A percentile compares a stretch with the other conserved stretches of the same genome.
These are phyloP conservation scores for Lineolata rhizophorae DNA, from an alignment of 495 filamentous ascomycete genomes.

Conservation along the genomic window DNA sequence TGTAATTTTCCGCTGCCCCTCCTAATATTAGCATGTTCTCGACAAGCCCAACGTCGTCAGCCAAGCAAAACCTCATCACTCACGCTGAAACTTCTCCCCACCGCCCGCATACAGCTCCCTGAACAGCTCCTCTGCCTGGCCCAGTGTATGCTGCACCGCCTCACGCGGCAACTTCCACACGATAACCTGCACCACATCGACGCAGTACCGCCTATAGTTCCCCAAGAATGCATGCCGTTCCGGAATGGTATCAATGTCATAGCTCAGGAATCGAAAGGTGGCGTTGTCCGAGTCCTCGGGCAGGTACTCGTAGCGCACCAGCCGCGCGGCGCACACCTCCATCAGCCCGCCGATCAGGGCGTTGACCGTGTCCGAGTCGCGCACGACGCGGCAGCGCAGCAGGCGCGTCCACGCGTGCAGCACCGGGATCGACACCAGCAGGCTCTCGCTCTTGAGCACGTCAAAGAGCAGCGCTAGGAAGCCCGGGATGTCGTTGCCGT, in stretches of 20 bases:
- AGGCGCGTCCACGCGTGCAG: slow-evolving; percentile 78
- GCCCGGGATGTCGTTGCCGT: slow-evolving; percentile 42
- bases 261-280: slow-evolving; percentile 57
- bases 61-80: background rate
- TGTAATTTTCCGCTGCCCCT: slow-evolving; percentile 39
- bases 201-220: slow-evolving; percentile 82
- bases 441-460: slow-evolving; percentile 64
- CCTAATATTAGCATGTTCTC: no score
- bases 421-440: slow-evolving; percentile 79
- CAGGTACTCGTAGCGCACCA: slow-evolving; percentile 68
- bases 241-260: slow-evolving; percentile 87
- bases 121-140: slow-evolving; percentile 48
- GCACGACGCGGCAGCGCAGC: slow-evolving; percentile 40
- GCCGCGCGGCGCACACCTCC: slow-evolving; percentile 51
- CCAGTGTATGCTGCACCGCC: slow-evolving; percentile 67
- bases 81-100: background rate
- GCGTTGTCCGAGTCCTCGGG: slow-evolving; percentile 61
- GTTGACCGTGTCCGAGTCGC: slow-evolving; percentile 40
- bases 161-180: slow-evolving; percentile 60
- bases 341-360: slow-evolving; percentile 50
- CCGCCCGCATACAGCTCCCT: no score
- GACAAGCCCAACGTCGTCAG: no score
- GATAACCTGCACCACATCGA: slow-evolving; percentile 62
- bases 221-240: slow-evolving; percentile 94
- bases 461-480: slow-evolving; percentile 61